Evolutionary conservation across 1,284 basidiomycete species (phyloP), one percentile per base, ranked within the genome.

Genomic region (Austroboletus niveus): DNA sequence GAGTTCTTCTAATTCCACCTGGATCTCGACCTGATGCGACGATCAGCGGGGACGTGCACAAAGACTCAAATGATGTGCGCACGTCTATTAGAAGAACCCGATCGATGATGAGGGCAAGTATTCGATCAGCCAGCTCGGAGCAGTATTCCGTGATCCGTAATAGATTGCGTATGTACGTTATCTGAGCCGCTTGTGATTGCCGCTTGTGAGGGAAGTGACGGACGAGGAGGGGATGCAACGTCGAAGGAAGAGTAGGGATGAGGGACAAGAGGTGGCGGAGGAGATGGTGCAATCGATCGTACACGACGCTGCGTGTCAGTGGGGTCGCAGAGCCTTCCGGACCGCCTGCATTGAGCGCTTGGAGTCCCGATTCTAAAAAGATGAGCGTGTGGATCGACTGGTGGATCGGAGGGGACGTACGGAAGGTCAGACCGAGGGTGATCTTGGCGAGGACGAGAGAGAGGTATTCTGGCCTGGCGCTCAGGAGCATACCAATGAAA

Each of bases 21-120:
- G 96, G 46, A 99, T 97, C 71, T 99, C 96, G 42, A 98, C 92
- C 92, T 94, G 60, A 31, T 20, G 31, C 20, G 12, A 49, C 11
- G 24, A n/a, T 45, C 45, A 60, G 54, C 8, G 32, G 10, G n/a
- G 40, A 31, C 4, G n/a, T 14, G 42, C 24, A 35, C 6, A 3
- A n/a, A 31, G n/a, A 41, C 22, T 46, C 1, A 8, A 42, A 42
- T 12, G 2, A 14, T 7, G 3, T 14, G 77, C 89, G 56, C 64
- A 96, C 95, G 68, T 99, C 97, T 53, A 99, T 93, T 68, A 96
- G 88, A 38, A 99, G 87, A 42, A 94, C 91, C 15, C 93, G 83
- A 67, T 97, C 94, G 15, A 98, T 80, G 39, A 98, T 89, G 0
- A 88, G 84, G 2, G 85, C 84, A 48, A 98, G 76, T 38, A 98